A percentile compares a stretch with the other conserved stretches of the same genome.
phyloP scores from a whole-genome alignment of 768 basidiomycete species.

The Kwoniella botswanensis region DNA sequence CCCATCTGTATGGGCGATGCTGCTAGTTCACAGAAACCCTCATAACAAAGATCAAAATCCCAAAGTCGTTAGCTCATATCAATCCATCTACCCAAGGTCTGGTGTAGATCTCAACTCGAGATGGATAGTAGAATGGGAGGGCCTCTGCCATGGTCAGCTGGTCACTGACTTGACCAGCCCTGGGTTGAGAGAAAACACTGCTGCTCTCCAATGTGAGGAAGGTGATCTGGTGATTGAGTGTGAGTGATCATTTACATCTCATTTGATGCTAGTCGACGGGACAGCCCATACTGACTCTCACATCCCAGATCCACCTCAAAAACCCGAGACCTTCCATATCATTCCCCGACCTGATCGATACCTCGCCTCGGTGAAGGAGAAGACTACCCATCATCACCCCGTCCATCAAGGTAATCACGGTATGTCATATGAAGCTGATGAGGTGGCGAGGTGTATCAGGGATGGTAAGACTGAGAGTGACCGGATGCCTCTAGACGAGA shows the following conservation, averaged over 20 bases:
- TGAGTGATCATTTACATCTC: conserved; percentile 28
- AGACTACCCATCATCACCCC: conserved; percentile 61
- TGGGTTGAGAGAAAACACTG: conserved; percentile 35
- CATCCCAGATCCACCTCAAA: conserved; percentile 38
- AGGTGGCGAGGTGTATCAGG: conserved; percentile 76
- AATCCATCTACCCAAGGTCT: conserved; percentile 77
- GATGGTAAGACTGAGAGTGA: conserved; percentile 76
- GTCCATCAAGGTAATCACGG: conserved; percentile 64
- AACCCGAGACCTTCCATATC: conserved; percentile 40
- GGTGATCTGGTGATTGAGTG: conserved; percentile 69
- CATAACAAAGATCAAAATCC: conserved; percentile 69
- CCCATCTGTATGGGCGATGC: conserved; percentile 67
- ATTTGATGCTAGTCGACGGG: not conserved
- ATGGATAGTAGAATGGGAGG: conserved; percentile 73
- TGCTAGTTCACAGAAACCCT: conserved; percentile 78
- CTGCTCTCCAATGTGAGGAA: conserved; percentile 72
- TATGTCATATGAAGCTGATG: conserved; percentile 86
- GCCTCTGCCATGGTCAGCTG: conserved; percentile 64
- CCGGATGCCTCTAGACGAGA: conserved; percentile 79
- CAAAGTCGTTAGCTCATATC: conserved; percentile 68
- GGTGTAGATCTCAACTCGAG: conserved; percentile 78
- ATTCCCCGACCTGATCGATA: conserved; percentile 30
- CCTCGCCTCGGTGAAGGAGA: conserved; percentile 66
- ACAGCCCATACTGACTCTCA: not conserved
- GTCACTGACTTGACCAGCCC: conserved; percentile 38